Conservation (phyloP, 768 basidiomycete species). For the Guyanaporus albipodus region DNA sequence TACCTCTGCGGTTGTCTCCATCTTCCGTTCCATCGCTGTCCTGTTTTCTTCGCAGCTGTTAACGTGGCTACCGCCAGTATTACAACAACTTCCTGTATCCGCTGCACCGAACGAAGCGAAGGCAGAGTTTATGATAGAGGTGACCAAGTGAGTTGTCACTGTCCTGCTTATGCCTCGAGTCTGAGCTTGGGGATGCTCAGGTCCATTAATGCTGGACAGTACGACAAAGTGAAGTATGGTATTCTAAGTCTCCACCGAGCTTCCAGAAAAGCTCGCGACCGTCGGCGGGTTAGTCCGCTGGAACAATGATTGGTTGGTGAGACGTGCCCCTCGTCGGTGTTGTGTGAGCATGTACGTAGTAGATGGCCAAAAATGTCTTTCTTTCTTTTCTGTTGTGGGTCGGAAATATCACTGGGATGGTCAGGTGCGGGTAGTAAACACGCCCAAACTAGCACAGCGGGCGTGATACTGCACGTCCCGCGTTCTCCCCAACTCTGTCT, state of each 20-base stretch:
- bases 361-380: conserved; percentile 16
- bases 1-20: conserved; percentile 64
- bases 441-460: conserved; percentile 24
- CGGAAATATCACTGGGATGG: not conserved
- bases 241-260: conserved; percentile 67
- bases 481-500: conserved; percentile 8
- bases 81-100: conserved; percentile 65
- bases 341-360: conserved; percentile 11
- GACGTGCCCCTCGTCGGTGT: not conserved
- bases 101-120: conserved; percentile 63
- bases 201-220: conserved; percentile 58
- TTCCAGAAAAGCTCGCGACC: conserved; percentile 69
- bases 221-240: conserved; percentile 80
- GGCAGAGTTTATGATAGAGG: conserved; percentile 66
- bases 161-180: not conserved
- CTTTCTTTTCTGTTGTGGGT: not conserved
- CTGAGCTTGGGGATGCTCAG: conserved; percentile 35
- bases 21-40: conserved; percentile 65
- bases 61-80: conserved; percentile 65
- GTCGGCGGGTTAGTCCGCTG: conserved; percentile 39
- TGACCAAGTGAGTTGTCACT: conserved; percentile 58
- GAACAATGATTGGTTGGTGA: conserved; percentile 21
- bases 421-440: conserved; percentile 15
- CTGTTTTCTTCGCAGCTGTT: conserved; percentile 69
- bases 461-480: conserved; percentile 10